These are phyloP conservation scores for Senna siamea DNA, from an alignment of 306 rosid genomes.

Conservation along the genomic window DNA sequence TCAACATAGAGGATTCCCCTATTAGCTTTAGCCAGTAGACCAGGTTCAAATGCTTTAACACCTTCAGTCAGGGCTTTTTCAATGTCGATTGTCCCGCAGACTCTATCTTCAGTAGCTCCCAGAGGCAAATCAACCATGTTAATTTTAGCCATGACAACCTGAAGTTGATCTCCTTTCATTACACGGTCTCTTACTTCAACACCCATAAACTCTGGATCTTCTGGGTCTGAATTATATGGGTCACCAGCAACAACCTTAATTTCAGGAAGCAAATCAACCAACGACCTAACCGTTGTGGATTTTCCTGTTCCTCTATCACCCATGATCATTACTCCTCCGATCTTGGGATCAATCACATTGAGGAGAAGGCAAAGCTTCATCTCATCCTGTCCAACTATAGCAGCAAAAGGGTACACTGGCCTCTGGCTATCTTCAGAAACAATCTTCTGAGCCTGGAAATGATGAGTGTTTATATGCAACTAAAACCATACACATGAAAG, in stretches of 20 bases:
- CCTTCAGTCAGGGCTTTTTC: conserved; percentile 97
- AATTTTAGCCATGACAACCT: conserved; percentile 68
- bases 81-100: conserved; percentile 94
- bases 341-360: conserved; percentile 93
- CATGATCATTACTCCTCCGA: conserved; percentile 98
- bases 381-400: conserved; percentile 97
- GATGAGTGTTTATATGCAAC: conserved; percentile 21
- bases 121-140: conserved; percentile 97
- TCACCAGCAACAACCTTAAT: conserved; percentile 82
- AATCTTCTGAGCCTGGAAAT: conserved; percentile 58
- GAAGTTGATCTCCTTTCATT: conserved; percentile 66
- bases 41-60: conserved; percentile 95
- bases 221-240: conserved; percentile 93
- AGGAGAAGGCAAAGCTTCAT: conserved; percentile 94
- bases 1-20: conserved; percentile 95
- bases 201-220: conserved; percentile 94
- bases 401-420: conserved; percentile 92
- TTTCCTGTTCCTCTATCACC: conserved; percentile 97
- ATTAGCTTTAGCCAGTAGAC: conserved; percentile 92
- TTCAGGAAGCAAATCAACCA: conserved; percentile 93
- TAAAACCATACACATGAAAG: not conserved
- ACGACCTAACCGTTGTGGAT: conserved; percentile 84
- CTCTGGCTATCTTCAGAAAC: conserved; percentile 68
- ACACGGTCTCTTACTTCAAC: conserved; percentile 75
- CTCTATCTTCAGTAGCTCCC: conserved; percentile 96